Conservation (phyloP, 2,329 filamentous ascomycete species). For the Metarhizium anisopliae region DNA sequence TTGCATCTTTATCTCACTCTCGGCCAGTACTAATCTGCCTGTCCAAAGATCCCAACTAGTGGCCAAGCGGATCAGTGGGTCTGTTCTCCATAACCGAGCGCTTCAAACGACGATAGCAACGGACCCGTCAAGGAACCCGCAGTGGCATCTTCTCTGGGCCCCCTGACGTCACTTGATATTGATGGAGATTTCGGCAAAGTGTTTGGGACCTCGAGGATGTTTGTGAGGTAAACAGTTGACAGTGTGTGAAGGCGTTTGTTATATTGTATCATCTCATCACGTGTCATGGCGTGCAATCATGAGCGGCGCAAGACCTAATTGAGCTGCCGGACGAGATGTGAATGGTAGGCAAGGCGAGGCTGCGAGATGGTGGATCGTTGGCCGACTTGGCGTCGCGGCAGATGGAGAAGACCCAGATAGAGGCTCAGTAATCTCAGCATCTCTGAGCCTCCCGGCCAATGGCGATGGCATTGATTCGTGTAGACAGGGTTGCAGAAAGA, state of each 20-base stretch:
- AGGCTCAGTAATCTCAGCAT: not conserved
- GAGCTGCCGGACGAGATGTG: not conserved
- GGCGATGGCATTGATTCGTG: not conserved
- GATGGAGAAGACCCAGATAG: not conserved
- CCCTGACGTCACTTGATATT: not conserved
- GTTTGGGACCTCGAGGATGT: not conserved
- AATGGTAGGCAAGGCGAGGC: not conserved
- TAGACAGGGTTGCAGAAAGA: not conserved
- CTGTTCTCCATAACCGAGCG: not conserved
- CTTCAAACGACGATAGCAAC: not conserved
- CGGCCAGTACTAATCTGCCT: not conserved
- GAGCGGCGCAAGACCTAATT: not conserved
- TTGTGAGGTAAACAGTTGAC: not conserved
- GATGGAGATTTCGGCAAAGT: not conserved
- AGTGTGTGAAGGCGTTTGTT: not conserved
- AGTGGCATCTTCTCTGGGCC: not conserved
- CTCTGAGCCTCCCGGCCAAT: not conserved
- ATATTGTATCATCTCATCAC: not conserved
- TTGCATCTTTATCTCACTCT: not conserved
- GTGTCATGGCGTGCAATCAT: slow-evolving; percentile 1
- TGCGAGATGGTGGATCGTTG: slow-evolving; percentile 3
- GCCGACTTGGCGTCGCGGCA: slow-evolving; percentile 2
- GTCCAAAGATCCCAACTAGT: not conserved
- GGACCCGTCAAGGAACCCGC: not conserved
- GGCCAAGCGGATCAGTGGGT: not conserved